phyloP scores from a whole-genome alignment of 345 rosid genomes.

The Raphanus sativus region DNA sequence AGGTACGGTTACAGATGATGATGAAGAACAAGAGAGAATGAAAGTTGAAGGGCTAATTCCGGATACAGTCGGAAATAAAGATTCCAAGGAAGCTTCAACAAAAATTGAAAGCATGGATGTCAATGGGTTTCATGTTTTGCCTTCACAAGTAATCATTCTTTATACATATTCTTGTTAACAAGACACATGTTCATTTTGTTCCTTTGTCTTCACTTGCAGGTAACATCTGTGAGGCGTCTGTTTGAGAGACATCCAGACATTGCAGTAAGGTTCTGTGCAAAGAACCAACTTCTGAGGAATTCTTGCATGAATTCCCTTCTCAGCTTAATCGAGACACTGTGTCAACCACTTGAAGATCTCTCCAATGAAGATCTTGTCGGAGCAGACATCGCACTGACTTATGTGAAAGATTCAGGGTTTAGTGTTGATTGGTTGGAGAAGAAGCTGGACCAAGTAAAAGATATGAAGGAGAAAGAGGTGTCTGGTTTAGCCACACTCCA shows the following conservation, averaged over 20 bases:
- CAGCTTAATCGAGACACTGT: conserved; percentile 1
- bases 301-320: not conserved
- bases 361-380: not conserved
- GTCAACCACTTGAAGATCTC: not conserved
- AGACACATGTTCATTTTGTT: not conserved
- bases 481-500: not conserved
- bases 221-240: no score
- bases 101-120: no score
- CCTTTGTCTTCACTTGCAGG: no score
- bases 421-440: conserved; percentile 27
- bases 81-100: no score
- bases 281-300: no score
- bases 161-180: not conserved
- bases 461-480: not conserved
- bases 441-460: not conserved
- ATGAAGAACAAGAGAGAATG: no score
- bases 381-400: not conserved
- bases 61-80: no score
- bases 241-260: no score
- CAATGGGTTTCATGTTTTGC: not conserved
- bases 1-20: conserved; percentile 65
- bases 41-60: no score
- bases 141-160: not conserved
- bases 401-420: not conserved
- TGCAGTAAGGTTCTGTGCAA: no score